Base-by-base conservation (phyloP, 768 basidiomycete genomes). In the Stropharia rugosoannulata region DNA sequence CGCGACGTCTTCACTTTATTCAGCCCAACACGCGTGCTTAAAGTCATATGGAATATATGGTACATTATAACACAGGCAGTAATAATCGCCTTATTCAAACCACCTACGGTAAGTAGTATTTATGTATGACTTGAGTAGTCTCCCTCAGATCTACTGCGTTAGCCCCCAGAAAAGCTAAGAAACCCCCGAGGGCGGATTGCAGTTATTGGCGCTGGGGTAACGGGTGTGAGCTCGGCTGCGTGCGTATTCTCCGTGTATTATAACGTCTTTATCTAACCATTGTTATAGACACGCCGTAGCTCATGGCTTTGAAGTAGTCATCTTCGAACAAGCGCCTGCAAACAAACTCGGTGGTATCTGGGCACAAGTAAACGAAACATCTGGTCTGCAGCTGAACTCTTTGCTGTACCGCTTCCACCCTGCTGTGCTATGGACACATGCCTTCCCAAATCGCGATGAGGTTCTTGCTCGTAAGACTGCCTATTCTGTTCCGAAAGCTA, bases 331-430 rank as follows among this genome's bases (percentile, higher is more conserved):
- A n/a, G 57, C 55, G 16, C 61, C 70, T 13, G 59, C 62, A 6
- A 58, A 62, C 0, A 63, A 58, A 13, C 51, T 75, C n/a, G 81
- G 80, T 29, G 80, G 80, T 0, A 79, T 82, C 29, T 82, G 81
- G 81, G 68, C 78, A 0, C 70, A 76, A 36, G 80, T 80, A 39
- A 83, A 82, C 62, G 68, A 64, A n/a, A 79, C 80, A 0, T 79
- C 77, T 1, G 76, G 76, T 5, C 69, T 82, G 0, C 81, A 82
- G 60, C 69, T 82, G 41, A 81, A 80, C 64, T 80, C 78, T 0
- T 56, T 80, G 6, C 60, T 80, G 0, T 82, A 82, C 59, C 79
- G 80, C 43, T 82, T 80, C 64, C 78, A 80, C 57, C 80, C 79
- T 16, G 74, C 63, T 8, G 68, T 73, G 0, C 59, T 75, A 16